Conservation (phyloP, 495 filamentous ascomycete genomes). For the Hypomontagnella monticulosa region DNA sequence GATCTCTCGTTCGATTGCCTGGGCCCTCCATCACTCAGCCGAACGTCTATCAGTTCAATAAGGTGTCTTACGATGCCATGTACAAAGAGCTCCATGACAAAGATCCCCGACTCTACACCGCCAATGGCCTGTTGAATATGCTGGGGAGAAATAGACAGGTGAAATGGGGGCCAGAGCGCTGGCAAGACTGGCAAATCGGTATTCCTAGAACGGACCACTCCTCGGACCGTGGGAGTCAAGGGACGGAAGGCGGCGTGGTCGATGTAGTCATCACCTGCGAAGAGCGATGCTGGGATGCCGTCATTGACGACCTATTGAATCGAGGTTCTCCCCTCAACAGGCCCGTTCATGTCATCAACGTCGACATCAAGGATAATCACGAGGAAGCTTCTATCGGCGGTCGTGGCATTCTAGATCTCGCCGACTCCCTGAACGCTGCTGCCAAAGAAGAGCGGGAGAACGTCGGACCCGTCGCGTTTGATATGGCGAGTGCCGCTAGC, state of each 20-base stretch:
- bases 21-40: constrained; percentile 91
- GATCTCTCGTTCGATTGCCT: constrained; percentile 91
- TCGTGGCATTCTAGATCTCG: constrained; percentile 90
- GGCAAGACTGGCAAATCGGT: constrained; percentile 97
- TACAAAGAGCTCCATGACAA: constrained; percentile 86
- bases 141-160: constrained; percentile 88
- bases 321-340: constrained; percentile 85
- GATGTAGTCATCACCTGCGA: constrained; percentile 98
- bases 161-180: constrained; percentile 95
- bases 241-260: constrained; percentile 88
- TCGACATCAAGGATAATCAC: constrained; percentile 98
- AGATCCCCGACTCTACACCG: constrained; percentile 86
- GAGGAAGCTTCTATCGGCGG: constrained; percentile 94
- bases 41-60: constrained; percentile 97
- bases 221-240: constrained; percentile 74
- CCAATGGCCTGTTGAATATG: constrained; percentile 95
- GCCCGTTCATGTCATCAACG: constrained; percentile 95
- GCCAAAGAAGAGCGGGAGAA: constrained; percentile 79
- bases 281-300: constrained; percentile 98
- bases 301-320: constrained; percentile 90
- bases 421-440: constrained; percentile 83
- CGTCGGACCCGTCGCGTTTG: constrained; percentile 70
- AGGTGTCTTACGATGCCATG: constrained; percentile 90
- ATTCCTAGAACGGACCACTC: constrained; percentile 74
- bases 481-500: constrained; percentile 70